phyloP scores from a whole-genome alignment of 2,329 filamentous ascomycete genomes.

The Phaeosphaeriaceae sp. region DNA sequence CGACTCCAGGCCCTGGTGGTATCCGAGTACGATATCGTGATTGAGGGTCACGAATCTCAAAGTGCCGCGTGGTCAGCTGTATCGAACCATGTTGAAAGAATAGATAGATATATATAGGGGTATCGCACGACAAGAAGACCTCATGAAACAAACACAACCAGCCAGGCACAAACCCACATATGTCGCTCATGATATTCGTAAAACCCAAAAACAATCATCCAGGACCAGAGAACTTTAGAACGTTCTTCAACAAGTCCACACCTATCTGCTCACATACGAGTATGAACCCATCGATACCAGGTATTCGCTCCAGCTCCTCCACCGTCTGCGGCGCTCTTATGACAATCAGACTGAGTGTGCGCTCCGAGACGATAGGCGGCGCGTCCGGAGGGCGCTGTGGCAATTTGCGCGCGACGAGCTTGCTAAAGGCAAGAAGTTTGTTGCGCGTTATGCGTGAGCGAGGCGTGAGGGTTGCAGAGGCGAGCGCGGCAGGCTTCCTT shows the following conservation, averaged over 20 bases:
- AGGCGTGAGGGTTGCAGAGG: slow-evolving; percentile 9
- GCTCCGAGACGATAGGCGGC: slow-evolving; percentile 24
- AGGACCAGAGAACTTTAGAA: slow-evolving; percentile 29
- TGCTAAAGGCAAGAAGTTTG: slow-evolving; percentile 42
- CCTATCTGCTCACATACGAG: slow-evolving; percentile 26
- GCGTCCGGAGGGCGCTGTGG: slow-evolving; percentile 5
- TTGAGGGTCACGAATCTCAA: not conserved
- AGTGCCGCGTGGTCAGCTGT: no score
- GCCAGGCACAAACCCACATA: no score
- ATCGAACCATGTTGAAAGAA: no score
- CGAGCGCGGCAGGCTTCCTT: not conserved
- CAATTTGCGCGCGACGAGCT: slow-evolving; percentile 25
- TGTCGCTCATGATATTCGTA: no score
- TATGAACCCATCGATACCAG: slow-evolving; percentile 29
- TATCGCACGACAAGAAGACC: not conserved
- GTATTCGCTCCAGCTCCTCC: slow-evolving; percentile 32
- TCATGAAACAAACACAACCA: no score
- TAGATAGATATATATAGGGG: not conserved
- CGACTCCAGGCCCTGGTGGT: not conserved
- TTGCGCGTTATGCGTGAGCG: slow-evolving; percentile 27
- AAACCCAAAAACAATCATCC: not conserved
- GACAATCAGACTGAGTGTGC: slow-evolving; percentile 31
- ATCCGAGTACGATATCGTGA: not conserved
- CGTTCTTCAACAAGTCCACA: slow-evolving; percentile 33
- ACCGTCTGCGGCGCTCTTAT: slow-evolving; percentile 22